These are phyloP conservation scores for Suillus clintonianus DNA, from an alignment of 768 basidiomycete species.

Conservation along the genomic window DNA sequence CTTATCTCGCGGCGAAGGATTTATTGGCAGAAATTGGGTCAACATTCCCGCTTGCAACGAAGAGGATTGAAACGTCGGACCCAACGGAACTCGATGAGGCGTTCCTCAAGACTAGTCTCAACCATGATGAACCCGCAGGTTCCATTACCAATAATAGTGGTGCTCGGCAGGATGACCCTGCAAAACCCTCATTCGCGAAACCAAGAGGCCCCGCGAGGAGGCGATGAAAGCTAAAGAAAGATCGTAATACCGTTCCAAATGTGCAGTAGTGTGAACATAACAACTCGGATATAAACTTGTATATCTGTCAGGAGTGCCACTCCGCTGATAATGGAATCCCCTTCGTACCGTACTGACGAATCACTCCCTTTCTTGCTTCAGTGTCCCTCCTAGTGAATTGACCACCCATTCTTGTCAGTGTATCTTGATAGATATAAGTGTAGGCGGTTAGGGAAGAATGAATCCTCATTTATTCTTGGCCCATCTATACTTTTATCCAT, in stretches of 20 bases:
- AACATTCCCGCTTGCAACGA: conserved; percentile 43
- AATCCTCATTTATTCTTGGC: not conserved
- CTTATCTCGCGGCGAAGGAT: conserved; percentile 58
- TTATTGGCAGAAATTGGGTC: conserved; percentile 47
- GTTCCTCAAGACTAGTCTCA: conserved; percentile 62
- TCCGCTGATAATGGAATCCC: no score
- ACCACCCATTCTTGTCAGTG: no score
- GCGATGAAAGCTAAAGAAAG: conserved; percentile 27
- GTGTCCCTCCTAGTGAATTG: no score
- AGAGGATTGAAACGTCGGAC: conserved; percentile 84
- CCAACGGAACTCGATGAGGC: conserved; percentile 68
- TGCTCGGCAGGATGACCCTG: conserved; percentile 14
- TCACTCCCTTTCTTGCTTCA: no score
- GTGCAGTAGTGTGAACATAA: not conserved
- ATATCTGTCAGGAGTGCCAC: not conserved
- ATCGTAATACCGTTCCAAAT: not conserved
- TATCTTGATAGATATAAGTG: not conserved
- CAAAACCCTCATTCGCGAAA: conserved; percentile 58
- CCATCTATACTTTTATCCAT: not conserved
- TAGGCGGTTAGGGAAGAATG: not conserved
- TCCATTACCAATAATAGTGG: conserved; percentile 11
- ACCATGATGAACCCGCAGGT: conserved; percentile 21
- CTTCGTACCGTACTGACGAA: no score
- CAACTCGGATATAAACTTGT: not conserved
- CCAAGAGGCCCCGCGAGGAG: conserved; percentile 70